Evolutionary conservation across 2,329 filamentous ascomycete genomes (phyloP).

Genomic region (Phaeosphaeria sp.): DNA sequence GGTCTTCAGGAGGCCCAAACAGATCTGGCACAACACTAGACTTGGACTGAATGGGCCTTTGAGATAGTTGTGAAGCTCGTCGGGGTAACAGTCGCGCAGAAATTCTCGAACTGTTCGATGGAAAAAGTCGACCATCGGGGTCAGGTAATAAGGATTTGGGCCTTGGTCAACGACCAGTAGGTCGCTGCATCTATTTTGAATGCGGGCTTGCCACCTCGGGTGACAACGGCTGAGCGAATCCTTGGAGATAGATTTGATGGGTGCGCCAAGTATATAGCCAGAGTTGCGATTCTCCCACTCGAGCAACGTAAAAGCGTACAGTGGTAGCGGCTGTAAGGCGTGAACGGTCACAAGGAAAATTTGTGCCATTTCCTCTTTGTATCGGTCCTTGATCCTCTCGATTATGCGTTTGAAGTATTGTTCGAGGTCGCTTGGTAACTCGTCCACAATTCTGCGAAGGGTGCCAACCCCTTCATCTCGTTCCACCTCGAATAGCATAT

Average conservation of each 20-base stretch:
- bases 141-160: slow-evolving; percentile 12
- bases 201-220: slow-evolving; percentile 5
- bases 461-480: slow-evolving; percentile 6
- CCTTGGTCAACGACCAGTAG: slow-evolving; percentile 18
- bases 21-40: slow-evolving; percentile 8
- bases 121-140: slow-evolving; percentile 12
- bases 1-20: slow-evolving; percentile 10
- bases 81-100: slow-evolving; percentile 11
- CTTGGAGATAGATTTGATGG: neutral
- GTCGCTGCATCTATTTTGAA: slow-evolving; percentile 25
- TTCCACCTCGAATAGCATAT: slow-evolving; percentile 2
- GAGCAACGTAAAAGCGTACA: slow-evolving; percentile 14
- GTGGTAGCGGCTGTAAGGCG: slow-evolving; percentile 5
- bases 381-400: slow-evolving; percentile 3
- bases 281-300: slow-evolving; percentile 7
- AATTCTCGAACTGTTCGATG: slow-evolving; percentile 26
- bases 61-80: slow-evolving; percentile 4
- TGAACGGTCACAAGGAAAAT: slow-evolving; percentile 15
- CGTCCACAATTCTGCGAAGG: slow-evolving; percentile 12
- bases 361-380: slow-evolving; percentile 20
- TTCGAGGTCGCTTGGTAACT: slow-evolving; percentile 19
- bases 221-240: neutral
- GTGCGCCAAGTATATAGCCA: slow-evolving; percentile 2
- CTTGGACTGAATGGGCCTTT: slow-evolving; percentile 6
- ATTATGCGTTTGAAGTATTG: slow-evolving; percentile 19